Conservation (phyloP, 1,284 basidiomycete species). For the Rhodotorula sp. region DNA sequence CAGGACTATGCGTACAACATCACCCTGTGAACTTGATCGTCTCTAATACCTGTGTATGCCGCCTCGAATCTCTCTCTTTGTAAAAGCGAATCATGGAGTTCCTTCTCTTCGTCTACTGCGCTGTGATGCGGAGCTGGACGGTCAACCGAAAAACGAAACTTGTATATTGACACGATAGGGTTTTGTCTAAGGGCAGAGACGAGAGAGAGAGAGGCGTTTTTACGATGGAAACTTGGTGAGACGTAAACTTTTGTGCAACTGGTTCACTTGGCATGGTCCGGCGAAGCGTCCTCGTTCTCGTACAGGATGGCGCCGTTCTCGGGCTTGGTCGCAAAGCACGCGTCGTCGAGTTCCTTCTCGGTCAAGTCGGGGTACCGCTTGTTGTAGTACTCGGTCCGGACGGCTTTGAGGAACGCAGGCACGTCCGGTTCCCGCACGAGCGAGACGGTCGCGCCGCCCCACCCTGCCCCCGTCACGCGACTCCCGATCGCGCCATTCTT, state of each 20-base stretch:
- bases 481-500: constrained; percentile 72
- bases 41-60: no score
- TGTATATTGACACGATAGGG: no score
- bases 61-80: no score
- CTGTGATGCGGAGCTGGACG: no score
- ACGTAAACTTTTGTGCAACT: no score
- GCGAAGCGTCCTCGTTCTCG: constrained; percentile 1
- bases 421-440: constrained; percentile 69
- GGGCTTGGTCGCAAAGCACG: constrained; percentile 79
- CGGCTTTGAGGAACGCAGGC: constrained; percentile 62
- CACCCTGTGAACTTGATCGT: constrained; percentile 56
- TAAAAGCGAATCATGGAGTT: no score
- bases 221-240: no score
- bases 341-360: constrained; percentile 63
- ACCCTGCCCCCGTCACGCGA: constrained; percentile 75
- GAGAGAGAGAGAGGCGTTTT: no score
- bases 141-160: no score
- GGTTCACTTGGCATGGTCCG: not conserved
- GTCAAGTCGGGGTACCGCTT: constrained; percentile 62
- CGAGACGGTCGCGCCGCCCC: constrained; percentile 85
- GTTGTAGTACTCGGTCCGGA: constrained; percentile 59
- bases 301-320: constrained; percentile 63
- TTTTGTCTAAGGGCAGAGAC: not conserved
- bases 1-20: constrained; percentile 86
- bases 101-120: no score